Evolutionary conservation across 805 yeast species (phyloP).

Genomic region (Starmera dryadoides): DNA sequence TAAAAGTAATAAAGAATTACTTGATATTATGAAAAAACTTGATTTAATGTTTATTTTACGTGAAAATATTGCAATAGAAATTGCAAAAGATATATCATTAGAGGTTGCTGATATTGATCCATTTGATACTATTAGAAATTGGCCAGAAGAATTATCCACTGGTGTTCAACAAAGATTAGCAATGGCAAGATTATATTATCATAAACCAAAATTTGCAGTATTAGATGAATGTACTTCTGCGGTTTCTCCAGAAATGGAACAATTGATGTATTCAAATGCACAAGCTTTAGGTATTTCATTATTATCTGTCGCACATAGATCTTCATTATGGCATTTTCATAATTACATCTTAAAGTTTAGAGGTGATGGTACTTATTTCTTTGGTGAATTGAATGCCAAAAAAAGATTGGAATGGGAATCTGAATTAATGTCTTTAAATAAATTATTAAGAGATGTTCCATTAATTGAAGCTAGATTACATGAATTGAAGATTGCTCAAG

Average conservation of each 20-base stretch:
- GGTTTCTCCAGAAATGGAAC: slow-evolving; percentile 86
- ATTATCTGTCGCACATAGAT: slow-evolving; percentile 86
- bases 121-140: slow-evolving; percentile 62
- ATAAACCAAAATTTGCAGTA: slow-evolving; percentile 88
- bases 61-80: slow-evolving; percentile 31
- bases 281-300: slow-evolving; percentile 73
- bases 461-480: slow-evolving; percentile 57
- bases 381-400: slow-evolving; percentile 61
- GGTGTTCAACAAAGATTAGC: slow-evolving; percentile 94
- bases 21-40: slow-evolving; percentile 46
- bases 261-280: slow-evolving; percentile 80
- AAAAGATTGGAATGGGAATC: slow-evolving; percentile 69
- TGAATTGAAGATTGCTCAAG: slow-evolving; percentile 49
- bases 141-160: slow-evolving; percentile 83
- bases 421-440: slow-evolving; percentile 66
- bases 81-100: slow-evolving; percentile 21
- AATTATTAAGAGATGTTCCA: slow-evolving; percentile 63
- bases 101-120: slow-evolving; percentile 33
- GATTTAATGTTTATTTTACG: slow-evolving; percentile 52
- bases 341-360: slow-evolving; percentile 74
- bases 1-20: slow-evolving; percentile 38
- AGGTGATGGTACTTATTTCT: slow-evolving; percentile 68
- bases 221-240: slow-evolving; percentile 95
- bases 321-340: slow-evolving; percentile 91
- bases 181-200: slow-evolving; percentile 87